A percentile compares a stretch with the other conserved stretches of the same genome.
phyloP scores from a whole-genome alignment of 202 grass and related monocot species.

The Carex sylvatica region DNA sequence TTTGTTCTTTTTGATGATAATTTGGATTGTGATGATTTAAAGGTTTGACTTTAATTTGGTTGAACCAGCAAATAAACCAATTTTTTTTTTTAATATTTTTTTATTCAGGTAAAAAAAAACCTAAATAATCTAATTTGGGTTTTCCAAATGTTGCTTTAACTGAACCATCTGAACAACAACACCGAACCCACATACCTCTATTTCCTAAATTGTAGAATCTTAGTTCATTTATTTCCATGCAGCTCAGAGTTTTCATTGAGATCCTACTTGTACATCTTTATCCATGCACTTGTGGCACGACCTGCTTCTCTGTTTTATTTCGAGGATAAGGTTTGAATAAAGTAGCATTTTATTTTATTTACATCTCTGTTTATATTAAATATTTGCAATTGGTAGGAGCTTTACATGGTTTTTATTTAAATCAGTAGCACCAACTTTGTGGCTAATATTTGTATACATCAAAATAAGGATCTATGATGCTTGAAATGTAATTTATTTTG shows the following conservation, averaged over 20 bases:
- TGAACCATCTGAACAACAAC: neutral
- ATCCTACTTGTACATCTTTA: constrained; percentile 92
- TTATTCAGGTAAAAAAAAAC: neutral
- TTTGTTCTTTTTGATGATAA: neutral
- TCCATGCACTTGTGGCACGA: constrained; percentile 74
- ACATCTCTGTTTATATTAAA: constrained; percentile 23
- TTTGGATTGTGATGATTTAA: neutral
- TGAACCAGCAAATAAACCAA: neutral
- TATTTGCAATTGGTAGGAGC: constrained; percentile 5
- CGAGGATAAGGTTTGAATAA: constrained; percentile 70
- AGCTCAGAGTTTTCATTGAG: constrained; percentile 86
- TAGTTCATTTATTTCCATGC: constrained; percentile 35
- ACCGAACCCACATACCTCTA: neutral
- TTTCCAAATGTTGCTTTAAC: neutral
- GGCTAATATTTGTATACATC: neutral
- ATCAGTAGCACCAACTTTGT: neutral
- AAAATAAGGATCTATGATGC: neutral
- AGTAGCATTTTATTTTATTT: constrained; percentile 7
- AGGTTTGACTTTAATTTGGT: neutral
- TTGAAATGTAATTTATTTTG: neutral
- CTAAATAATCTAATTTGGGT: neutral
- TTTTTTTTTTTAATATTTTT: neutral
- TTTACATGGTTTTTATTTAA: neutral
- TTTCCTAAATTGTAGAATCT: neutral
- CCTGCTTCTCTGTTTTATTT: constrained; percentile 80